phyloP scores from a whole-genome alignment of 2,329 filamentous ascomycete genomes.

The Sporothrix sp. region DNA sequence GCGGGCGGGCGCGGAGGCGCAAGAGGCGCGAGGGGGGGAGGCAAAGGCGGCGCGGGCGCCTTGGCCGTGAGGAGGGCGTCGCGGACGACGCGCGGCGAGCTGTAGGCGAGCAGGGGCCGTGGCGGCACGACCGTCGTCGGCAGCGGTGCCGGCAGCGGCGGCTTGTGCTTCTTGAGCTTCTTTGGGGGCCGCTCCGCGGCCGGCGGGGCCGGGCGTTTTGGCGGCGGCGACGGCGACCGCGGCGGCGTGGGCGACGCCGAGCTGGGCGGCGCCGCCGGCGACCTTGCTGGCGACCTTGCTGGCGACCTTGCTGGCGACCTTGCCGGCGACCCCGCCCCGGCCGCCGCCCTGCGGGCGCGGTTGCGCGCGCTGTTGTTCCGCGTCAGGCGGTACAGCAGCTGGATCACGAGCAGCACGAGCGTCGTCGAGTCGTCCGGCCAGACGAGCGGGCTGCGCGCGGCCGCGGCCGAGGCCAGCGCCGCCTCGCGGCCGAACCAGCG shows the following conservation, averaged over 20 bases:
- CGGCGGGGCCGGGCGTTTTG: too few species aligned
- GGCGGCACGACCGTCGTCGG: not conserved
- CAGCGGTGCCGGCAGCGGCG: too few species aligned
- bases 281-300: too few species aligned
- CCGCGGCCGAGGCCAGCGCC: not conserved
- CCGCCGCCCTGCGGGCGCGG: not conserved
- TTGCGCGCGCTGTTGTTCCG: conserved; percentile 9
- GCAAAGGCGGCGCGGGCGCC: too few species aligned
- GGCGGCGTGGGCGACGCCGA: not conserved
- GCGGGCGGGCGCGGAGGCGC: not conserved
- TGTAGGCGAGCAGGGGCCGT: conserved; percentile 2
- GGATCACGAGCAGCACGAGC: conserved; percentile 13
- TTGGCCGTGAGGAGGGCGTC: too few species aligned
- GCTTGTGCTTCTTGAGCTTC: not conserved
- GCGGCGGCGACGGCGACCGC: not conserved
- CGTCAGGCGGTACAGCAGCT: conserved; percentile 15
- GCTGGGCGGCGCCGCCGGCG: not conserved
- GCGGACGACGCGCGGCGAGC: conserved; percentile 7
- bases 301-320: too few species aligned
- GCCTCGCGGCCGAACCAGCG: conserved; percentile 11
- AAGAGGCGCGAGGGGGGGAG: not conserved
- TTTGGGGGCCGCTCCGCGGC: too few species aligned
- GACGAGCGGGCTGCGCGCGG: conserved; percentile 5
- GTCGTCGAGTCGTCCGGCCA: conserved; percentile 17
- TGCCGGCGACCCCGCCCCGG: too few species aligned